Evolutionary conservation across 2,329 filamentous ascomycete genomes (phyloP).

Genomic region (Myriosclerotinia duriaeana): DNA sequence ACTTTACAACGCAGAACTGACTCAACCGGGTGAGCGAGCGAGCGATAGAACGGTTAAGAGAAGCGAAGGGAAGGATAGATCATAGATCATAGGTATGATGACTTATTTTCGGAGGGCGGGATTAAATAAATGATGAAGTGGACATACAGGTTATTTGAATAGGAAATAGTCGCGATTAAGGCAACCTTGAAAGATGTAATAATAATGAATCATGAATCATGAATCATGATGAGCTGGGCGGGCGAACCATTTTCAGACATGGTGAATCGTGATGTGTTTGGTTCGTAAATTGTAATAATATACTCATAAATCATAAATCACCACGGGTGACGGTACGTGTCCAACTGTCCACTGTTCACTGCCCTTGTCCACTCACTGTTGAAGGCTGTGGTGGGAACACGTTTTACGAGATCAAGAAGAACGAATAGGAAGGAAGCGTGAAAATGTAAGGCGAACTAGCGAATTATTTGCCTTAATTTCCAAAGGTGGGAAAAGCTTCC

Average conservation of each 20-base stretch:
- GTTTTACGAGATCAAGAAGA: slow-evolving; percentile 24
- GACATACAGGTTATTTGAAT: slow-evolving; percentile 21
- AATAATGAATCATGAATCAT: too few species aligned
- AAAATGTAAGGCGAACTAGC: slow-evolving; percentile 26
- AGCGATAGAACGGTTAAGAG: too few species aligned
- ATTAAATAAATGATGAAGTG: neutral
- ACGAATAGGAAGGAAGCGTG: neutral
- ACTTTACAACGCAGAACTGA: slow-evolving; percentile 20
- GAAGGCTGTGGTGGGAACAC: too few species aligned
- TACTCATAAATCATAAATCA: too few species aligned
- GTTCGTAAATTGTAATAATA: too few species aligned
- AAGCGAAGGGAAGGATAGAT: slow-evolving; percentile 2
- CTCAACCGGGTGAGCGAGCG: neutral
- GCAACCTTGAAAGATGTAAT: too few species aligned
- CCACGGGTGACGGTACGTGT: too few species aligned
- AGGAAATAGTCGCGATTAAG: slow-evolving; percentile 6
- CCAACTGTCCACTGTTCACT: too few species aligned
- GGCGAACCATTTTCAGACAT: too few species aligned
- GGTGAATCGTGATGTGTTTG: too few species aligned
- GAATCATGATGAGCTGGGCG: too few species aligned
- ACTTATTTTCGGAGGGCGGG: slow-evolving; percentile 5
- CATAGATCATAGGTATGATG: neutral
- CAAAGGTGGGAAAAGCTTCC: neutral
- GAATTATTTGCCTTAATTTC: slow-evolving; percentile 16
- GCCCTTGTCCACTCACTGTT: too few species aligned